Evolutionary conservation across 805 yeast genomes (phyloP).

Genomic region (Pichia membranifaciens): DNA sequence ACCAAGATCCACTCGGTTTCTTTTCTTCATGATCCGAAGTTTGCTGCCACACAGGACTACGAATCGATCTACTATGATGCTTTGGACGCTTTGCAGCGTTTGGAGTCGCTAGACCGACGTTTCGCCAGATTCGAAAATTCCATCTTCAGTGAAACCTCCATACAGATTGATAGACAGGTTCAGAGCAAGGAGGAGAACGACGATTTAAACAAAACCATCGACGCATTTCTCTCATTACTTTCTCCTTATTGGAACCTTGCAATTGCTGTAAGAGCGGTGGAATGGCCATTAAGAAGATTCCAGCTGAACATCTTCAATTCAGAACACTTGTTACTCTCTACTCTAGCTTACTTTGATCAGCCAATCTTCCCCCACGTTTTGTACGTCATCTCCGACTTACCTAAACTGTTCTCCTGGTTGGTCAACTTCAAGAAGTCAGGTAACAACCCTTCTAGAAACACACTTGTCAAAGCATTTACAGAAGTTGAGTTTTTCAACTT

Average conservation of each 20-base stretch:
- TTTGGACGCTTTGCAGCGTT: constrained; percentile 67
- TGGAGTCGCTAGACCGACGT: constrained; percentile 66
- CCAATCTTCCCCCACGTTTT: constrained; percentile 72
- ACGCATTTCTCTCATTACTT: constrained; percentile 63
- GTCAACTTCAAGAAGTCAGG: constrained; percentile 52
- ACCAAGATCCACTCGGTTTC: constrained; percentile 87
- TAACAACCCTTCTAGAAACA: constrained; percentile 57
- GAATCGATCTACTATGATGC: constrained; percentile 72
- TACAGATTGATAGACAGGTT: constrained; percentile 73
- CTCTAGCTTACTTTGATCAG: constrained; percentile 73
- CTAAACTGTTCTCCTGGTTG: constrained; percentile 74
- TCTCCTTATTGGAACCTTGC: constrained; percentile 73
- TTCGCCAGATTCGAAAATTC: constrained; percentile 65
- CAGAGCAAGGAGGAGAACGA: constrained; percentile 72
- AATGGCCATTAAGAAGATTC: constrained; percentile 92
- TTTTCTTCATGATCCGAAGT: constrained; percentile 74
- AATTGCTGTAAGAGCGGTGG: constrained; percentile 77
- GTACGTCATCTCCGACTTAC: constrained; percentile 64
- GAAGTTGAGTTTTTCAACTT: constrained; percentile 65
- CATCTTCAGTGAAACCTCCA: constrained; percentile 77
- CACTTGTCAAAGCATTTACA: constrained; percentile 67
- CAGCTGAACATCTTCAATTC: constrained; percentile 76
- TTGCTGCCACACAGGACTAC: constrained; percentile 92
- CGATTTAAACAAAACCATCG: constrained; percentile 69
- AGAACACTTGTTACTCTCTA: constrained; percentile 63